phyloP scores from a whole-genome alignment of 225 moss, liverwort and hornwort species.

The Polytrichum commune region DNA sequence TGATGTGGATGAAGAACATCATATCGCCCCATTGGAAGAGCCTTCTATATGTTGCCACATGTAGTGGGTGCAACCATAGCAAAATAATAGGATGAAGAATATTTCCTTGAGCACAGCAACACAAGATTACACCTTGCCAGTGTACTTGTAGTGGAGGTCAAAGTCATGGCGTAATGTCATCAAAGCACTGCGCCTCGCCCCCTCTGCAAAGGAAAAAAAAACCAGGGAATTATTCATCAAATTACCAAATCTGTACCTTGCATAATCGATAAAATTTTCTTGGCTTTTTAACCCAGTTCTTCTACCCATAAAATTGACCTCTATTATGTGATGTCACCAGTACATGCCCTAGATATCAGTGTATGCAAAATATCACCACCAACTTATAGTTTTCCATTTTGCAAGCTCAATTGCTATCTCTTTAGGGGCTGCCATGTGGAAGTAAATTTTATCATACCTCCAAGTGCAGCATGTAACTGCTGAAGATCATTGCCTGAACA shows the following conservation, averaged over 20 bases:
- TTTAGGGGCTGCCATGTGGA: no score
- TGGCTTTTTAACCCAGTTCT: no score
- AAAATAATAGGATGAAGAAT: no score
- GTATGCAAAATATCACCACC: neutral
- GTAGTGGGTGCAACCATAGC: no score
- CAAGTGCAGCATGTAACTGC: constrained; percentile 81
- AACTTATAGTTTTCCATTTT: no score
- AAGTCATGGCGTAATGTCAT: constrained; percentile 75
- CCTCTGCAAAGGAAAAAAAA: constrained; percentile 56
- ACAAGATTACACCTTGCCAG: constrained; percentile 70
- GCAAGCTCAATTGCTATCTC: no score
- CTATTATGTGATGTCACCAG: neutral
- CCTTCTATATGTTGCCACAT: no score
- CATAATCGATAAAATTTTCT: neutral
- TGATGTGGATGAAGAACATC: no score
- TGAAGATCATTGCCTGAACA: constrained; percentile 91
- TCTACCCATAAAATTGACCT: neutral
- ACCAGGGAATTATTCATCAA: neutral
- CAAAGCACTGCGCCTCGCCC: constrained; percentile 81
- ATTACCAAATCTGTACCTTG: neutral
- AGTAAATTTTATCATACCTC: constrained; percentile 43
- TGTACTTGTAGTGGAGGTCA: constrained; percentile 84
- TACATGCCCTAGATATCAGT: neutral
- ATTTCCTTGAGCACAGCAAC: neutral
- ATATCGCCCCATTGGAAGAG: no score